Evolutionary conservation across 495 filamentous ascomycete genomes (phyloP).

Genomic region (Penicillium paxilli): DNA sequence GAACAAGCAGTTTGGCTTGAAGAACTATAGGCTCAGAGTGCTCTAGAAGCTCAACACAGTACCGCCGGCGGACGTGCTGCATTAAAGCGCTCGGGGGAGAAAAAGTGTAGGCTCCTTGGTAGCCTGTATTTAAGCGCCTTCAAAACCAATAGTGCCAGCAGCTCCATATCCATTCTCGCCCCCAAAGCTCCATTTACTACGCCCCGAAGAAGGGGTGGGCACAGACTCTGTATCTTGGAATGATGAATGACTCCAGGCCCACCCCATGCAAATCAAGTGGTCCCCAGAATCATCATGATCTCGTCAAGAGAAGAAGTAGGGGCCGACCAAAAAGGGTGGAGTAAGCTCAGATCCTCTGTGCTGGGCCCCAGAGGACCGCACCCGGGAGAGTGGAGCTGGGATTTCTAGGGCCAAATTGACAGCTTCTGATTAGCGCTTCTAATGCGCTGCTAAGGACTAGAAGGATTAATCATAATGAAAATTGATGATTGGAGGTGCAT

Average conservation of each 20-base stretch:
- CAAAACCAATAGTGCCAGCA: slow-evolving; percentile 20
- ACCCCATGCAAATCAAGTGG: neutral
- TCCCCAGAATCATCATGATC: neutral
- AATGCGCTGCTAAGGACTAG: neutral
- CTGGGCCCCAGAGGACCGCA: neutral
- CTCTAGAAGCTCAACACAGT: slow-evolving; percentile 28
- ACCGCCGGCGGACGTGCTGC: slow-evolving; percentile 41
- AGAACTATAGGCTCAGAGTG: slow-evolving; percentile 42
- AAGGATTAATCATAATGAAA: neutral
- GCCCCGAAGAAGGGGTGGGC: slow-evolving; percentile 2
- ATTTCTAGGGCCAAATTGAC: slow-evolving; percentile 8
- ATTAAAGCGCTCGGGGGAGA: slow-evolving; percentile 25
- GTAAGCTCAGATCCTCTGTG: neutral
- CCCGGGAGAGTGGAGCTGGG: neutral
- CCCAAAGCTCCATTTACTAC: slow-evolving; percentile 28
- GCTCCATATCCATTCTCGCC: slow-evolving; percentile 23
- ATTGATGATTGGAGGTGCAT: neutral
- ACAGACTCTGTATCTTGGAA: slow-evolving; percentile 8
- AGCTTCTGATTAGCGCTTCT: slow-evolving; percentile 15
- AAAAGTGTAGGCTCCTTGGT: slow-evolving; percentile 35
- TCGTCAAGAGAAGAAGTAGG: neutral
- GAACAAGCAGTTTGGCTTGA: slow-evolving; percentile 25
- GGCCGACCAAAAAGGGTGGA: neutral
- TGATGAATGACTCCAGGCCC: neutral
- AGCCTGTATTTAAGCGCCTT: slow-evolving; percentile 47